These are phyloP conservation scores for Boechera stricta DNA, from an alignment of 345 rosid species.

Conservation along the genomic window DNA sequence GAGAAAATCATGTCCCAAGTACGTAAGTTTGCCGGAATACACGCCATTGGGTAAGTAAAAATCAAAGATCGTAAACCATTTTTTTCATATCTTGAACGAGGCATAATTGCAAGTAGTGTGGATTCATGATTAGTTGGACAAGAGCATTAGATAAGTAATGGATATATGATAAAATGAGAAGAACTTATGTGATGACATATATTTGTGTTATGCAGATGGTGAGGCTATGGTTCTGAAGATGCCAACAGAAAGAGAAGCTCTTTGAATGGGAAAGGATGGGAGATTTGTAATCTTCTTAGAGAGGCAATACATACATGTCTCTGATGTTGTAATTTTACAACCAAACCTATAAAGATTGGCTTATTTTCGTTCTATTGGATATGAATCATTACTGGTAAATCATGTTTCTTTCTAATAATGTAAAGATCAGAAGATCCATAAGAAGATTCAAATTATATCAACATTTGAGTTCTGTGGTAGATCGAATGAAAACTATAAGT, in stretches of 20 bases:
- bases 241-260: slow-evolving; percentile 41
- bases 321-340: slow-evolving; percentile 28
- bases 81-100: neutral
- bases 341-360: slow-evolving; percentile 32
- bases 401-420: neutral
- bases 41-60: slow-evolving; percentile 58
- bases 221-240: slow-evolving; percentile 42
- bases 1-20: slow-evolving; percentile 75
- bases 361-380: neutral
- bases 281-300: neutral
- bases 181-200: neutral
- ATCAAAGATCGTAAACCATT: slow-evolving; percentile 1
- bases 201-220: slow-evolving; percentile 26
- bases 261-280: slow-evolving; percentile 8
- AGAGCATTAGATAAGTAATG: neutral
- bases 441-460: neutral
- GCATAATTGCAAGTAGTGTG: neutral
- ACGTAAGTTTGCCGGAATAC: slow-evolving; percentile 75
- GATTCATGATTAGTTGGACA: neutral
- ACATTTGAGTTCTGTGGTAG: neutral
- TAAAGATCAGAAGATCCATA: neutral
- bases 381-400: slow-evolving; percentile 3
- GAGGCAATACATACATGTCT: slow-evolving; percentile 21
- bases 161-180: neutral
- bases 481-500: slow-evolving; percentile 6